Conservation (phyloP, 495 filamentous ascomycete genomes). For the Trichoderma reesei region DNA sequence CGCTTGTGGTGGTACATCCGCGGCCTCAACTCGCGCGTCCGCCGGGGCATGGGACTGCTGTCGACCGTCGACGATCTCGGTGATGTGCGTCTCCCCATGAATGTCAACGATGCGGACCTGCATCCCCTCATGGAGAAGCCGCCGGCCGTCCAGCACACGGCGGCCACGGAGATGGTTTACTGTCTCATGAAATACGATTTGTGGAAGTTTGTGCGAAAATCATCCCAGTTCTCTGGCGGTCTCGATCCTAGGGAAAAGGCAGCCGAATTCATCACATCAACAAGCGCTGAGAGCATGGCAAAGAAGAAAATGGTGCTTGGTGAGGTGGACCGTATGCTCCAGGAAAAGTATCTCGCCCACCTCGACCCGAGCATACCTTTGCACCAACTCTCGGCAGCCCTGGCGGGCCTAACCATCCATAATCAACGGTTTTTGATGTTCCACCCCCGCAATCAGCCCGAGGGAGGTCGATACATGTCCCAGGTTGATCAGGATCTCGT, state of each 20-base stretch:
- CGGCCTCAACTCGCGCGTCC: conserved; percentile 29
- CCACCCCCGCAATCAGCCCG: conserved; percentile 34
- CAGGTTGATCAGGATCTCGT: conserved; percentile 29
- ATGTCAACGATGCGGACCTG: conserved; percentile 37
- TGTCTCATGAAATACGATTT: conserved; percentile 20
- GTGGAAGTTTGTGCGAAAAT: conserved; percentile 18
- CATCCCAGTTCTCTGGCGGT: conserved; percentile 18
- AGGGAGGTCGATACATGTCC: conserved; percentile 20
- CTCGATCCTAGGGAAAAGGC: conserved; percentile 26
- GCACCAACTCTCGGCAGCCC: conserved; percentile 17
- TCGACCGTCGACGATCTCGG: conserved; percentile 20
- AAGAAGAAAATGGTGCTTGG: neutral
- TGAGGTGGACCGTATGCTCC: conserved; percentile 25
- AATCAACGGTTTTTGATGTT: conserved; percentile 30
- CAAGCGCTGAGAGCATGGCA: conserved; percentile 26
- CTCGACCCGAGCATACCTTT: conserved; percentile 39
- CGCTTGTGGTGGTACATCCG: conserved; percentile 37
- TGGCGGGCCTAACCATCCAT: conserved; percentile 22
- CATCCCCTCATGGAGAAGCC: conserved; percentile 32
- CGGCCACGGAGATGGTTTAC: conserved; percentile 17
- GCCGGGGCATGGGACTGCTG: conserved; percentile 17
- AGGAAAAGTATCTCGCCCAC: conserved; percentile 36
- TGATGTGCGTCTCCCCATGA: conserved; percentile 22
- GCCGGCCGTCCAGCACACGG: conserved; percentile 13
- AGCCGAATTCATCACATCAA: conserved; percentile 22